A percentile compares a stretch with the other conserved stretches of the same genome.
These are phyloP conservation scores for Lentinula lateritia DNA, from an alignment of 768 basidiomycete species.

Conservation along the genomic window DNA sequence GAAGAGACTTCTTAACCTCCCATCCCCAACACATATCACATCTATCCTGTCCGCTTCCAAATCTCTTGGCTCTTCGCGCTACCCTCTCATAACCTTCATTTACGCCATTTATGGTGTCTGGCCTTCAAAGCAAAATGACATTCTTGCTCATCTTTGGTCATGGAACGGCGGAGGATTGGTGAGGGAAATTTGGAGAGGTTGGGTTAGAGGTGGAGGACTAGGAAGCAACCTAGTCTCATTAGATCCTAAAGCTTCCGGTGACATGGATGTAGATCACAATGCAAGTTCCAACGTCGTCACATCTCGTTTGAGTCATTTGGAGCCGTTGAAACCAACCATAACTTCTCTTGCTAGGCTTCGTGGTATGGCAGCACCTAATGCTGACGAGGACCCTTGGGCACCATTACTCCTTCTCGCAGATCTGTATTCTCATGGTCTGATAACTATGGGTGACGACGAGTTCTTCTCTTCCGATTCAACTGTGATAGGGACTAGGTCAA, in stretches of 20 bases:
- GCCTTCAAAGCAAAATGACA: slow-evolving; percentile 48
- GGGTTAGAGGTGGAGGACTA: slow-evolving; percentile 53
- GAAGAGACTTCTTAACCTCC: slow-evolving; percentile 58
- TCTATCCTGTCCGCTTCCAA: slow-evolving; percentile 44
- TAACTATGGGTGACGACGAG: slow-evolving; percentile 96
- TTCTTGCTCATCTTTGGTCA: slow-evolving; percentile 50
- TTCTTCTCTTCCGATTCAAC: slow-evolving; percentile 53
- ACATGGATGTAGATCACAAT: slow-evolving; percentile 28
- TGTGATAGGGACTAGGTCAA: slow-evolving; percentile 8
- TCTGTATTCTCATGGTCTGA: slow-evolving; percentile 75
- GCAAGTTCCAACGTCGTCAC: slow-evolving; percentile 1
- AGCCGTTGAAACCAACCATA: neutral
- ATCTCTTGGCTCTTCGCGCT: slow-evolving; percentile 1
- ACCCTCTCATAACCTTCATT: slow-evolving; percentile 30
- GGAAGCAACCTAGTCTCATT: slow-evolving; percentile 25
- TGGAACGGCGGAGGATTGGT: slow-evolving; percentile 55
- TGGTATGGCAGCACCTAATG: slow-evolving; percentile 11
- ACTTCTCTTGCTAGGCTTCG: slow-evolving; percentile 27
- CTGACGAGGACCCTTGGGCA: slow-evolving; percentile 41
- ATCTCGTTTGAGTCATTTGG: neutral
- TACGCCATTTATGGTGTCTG: slow-evolving; percentile 55
- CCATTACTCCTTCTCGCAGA: slow-evolving; percentile 75
- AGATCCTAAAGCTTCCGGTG: neutral
- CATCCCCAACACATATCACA: slow-evolving; percentile 46
- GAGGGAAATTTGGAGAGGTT: slow-evolving; percentile 67